Conservation (phyloP, 2,329 filamentous ascomycete species). For the Scytalidium lignicola region DNA sequence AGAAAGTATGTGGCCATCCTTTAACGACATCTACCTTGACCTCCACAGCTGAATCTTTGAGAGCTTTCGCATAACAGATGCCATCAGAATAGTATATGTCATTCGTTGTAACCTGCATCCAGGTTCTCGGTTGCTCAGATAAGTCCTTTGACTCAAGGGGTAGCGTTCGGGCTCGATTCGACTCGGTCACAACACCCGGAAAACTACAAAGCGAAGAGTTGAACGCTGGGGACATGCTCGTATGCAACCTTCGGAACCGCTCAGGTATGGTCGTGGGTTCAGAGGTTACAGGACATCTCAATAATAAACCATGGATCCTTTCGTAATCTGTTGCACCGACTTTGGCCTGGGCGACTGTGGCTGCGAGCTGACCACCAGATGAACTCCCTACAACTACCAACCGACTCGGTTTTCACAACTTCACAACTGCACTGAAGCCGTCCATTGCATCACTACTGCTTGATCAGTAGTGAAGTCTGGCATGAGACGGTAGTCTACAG, state of each 20-base stretch:
- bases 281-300: slow-evolving; percentile 44
- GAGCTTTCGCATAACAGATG: slow-evolving; percentile 40
- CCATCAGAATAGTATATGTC: slow-evolving; percentile 48
- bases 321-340: slow-evolving; percentile 4
- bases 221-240: slow-evolving; percentile 33
- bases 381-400: slow-evolving; percentile 40
- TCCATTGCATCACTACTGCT: slow-evolving; percentile 38
- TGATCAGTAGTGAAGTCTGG: slow-evolving; percentile 33
- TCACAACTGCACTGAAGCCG: slow-evolving; percentile 26
- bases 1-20: slow-evolving; percentile 49
- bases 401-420: neutral
- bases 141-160: slow-evolving; percentile 31
- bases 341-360: slow-evolving; percentile 34
- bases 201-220: slow-evolving; percentile 28
- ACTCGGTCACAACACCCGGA: slow-evolving; percentile 28
- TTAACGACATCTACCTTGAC: slow-evolving; percentile 37
- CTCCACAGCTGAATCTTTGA: slow-evolving; percentile 34
- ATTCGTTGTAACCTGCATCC: slow-evolving; percentile 46
- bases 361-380: slow-evolving; percentile 43
- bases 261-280: slow-evolving; percentile 38
- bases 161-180: slow-evolving; percentile 33
- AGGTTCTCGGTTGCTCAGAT: slow-evolving; percentile 33
- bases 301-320: slow-evolving; percentile 34
- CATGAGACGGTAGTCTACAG: slow-evolving; percentile 41
- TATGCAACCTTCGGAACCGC: slow-evolving; percentile 32